Conservation (phyloP, 192 early-diverging fungal genomes). For the Rhizophlyctis rosea region DNA sequence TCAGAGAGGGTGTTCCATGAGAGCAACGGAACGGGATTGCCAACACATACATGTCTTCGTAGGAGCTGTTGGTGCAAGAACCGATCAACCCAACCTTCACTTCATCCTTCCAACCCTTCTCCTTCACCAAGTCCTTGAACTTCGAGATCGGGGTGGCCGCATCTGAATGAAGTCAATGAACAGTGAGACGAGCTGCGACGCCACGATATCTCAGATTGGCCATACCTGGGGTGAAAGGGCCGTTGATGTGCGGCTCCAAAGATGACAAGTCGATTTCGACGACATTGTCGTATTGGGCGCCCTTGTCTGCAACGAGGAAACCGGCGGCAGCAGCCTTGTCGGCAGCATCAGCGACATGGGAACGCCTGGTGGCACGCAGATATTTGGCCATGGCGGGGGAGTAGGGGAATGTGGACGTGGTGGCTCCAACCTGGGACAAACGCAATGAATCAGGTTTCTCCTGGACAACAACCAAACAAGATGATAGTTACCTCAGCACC, state of each 20-base stretch:
- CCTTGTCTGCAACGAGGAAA: slow-evolving; percentile 70
- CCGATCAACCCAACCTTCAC: slow-evolving; percentile 92
- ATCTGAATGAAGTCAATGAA: slow-evolving; percentile 50
- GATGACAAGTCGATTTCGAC: slow-evolving; percentile 92
- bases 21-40: slow-evolving; percentile 74
- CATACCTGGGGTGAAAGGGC: slow-evolving; percentile 71
- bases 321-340: slow-evolving; percentile 37
- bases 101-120: slow-evolving; percentile 86
- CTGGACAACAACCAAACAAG: background rate
- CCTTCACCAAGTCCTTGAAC: slow-evolving; percentile 83
- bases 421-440: slow-evolving; percentile 84
- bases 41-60: slow-evolving; percentile 81
- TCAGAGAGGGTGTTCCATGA: slow-evolving; percentile 71
- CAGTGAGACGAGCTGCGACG: background rate
- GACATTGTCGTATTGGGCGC: slow-evolving; percentile 76
- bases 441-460: too few relatives aligned
- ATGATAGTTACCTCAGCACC: slow-evolving; percentile 70
- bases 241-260: slow-evolving; percentile 96
- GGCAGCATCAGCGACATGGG: slow-evolving; percentile 73
- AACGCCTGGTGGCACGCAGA: slow-evolving; percentile 81
- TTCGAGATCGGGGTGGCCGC: slow-evolving; percentile 88
- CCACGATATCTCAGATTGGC: background rate
- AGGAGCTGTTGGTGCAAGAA: slow-evolving; percentile 98
- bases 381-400: slow-evolving; percentile 89
- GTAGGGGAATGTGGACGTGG: slow-evolving; percentile 95